A percentile compares a stretch with the other conserved stretches of the same genome.
Conservation (phyloP, 805 yeast genomes). For the Grigorovia jiainica region DNA sequence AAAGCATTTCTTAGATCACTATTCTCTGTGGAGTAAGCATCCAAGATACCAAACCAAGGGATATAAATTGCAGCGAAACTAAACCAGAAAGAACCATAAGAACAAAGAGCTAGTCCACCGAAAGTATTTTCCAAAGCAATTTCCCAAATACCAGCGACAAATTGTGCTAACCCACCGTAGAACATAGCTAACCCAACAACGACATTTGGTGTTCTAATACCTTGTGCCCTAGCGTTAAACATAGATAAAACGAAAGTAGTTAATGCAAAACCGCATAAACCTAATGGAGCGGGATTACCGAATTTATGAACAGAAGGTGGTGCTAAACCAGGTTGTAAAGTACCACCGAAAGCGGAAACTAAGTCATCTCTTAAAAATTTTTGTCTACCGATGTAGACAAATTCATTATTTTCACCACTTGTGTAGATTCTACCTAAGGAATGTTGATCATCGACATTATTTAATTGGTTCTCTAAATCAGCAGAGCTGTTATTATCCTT, state of each 20-base stretch:
- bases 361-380: constrained; percentile 56
- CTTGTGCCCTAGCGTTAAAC: constrained; percentile 46
- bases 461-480: constrained; percentile 7
- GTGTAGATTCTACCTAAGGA: constrained; percentile 24
- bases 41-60: constrained; percentile 49
- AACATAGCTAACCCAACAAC: constrained; percentile 50
- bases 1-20: constrained; percentile 38
- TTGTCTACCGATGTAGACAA: constrained; percentile 62
- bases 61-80: constrained; percentile 51
- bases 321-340: constrained; percentile 58
- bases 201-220: constrained; percentile 41
- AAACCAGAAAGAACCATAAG: constrained; percentile 67
- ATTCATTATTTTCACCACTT: constrained; percentile 46
- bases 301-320: constrained; percentile 50
- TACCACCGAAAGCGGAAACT: constrained; percentile 71
- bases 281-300: constrained; percentile 61
- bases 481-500: constrained; percentile 8
- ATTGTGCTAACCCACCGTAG: constrained; percentile 54
- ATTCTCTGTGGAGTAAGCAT: constrained; percentile 36
- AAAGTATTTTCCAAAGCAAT: constrained; percentile 54
- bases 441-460: not conserved
- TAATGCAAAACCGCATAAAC: constrained; percentile 51
- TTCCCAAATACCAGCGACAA: constrained; percentile 61
- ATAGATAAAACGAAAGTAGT: constrained; percentile 54
- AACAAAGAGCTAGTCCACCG: constrained; percentile 54